These are phyloP conservation scores for Holtermanniella nyarrowii DNA, from an alignment of 768 basidiomycete genomes.

Conservation along the genomic window DNA sequence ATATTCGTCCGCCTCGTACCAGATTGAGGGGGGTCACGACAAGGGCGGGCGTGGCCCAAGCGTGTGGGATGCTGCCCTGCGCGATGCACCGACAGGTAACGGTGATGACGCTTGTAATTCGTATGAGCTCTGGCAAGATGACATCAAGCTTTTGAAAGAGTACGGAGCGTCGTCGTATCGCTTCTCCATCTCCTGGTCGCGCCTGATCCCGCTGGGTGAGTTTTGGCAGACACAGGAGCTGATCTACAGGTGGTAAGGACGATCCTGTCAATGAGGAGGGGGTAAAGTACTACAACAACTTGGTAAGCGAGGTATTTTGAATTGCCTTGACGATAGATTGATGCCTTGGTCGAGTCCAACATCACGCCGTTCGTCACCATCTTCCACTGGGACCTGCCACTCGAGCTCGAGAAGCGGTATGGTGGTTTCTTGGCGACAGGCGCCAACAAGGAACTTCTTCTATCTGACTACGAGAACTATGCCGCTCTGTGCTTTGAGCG, in stretches of 20 bases:
- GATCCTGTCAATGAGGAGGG: constrained; percentile 64
- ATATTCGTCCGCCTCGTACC: too few relatives aligned
- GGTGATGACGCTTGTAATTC: too few relatives aligned
- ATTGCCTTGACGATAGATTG: constrained; percentile 18
- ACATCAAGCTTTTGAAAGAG: constrained; percentile 52
- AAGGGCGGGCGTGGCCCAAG: background rate
- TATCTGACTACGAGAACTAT: constrained; percentile 57
- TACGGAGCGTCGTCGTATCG: constrained; percentile 66
- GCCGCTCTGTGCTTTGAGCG: constrained; percentile 59
- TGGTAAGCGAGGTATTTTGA: constrained; percentile 48
- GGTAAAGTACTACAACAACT: constrained; percentile 57
- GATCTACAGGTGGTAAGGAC: constrained; percentile 51
- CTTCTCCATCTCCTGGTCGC: constrained; percentile 66
- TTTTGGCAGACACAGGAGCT: background rate
- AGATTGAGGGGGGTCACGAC: constrained; percentile 2
- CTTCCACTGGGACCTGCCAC: constrained; percentile 72
- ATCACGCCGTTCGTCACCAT: too few relatives aligned
- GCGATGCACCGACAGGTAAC: too few relatives aligned
- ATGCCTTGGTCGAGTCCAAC: constrained; percentile 45
- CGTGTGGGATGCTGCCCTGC: constrained; percentile 2
- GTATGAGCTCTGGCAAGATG: constrained; percentile 46
- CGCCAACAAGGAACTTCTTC: constrained; percentile 53
- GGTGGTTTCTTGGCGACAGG: constrained; percentile 52
- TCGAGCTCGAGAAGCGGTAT: constrained; percentile 62
- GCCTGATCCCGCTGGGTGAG: constrained; percentile 55